Percentiles rank a stretch among this genome's conserved stretches.
These are phyloP conservation scores for Xerocomus amazonicus DNA, from an alignment of 1,284 basidiomycete genomes.

Conservation along the genomic window DNA sequence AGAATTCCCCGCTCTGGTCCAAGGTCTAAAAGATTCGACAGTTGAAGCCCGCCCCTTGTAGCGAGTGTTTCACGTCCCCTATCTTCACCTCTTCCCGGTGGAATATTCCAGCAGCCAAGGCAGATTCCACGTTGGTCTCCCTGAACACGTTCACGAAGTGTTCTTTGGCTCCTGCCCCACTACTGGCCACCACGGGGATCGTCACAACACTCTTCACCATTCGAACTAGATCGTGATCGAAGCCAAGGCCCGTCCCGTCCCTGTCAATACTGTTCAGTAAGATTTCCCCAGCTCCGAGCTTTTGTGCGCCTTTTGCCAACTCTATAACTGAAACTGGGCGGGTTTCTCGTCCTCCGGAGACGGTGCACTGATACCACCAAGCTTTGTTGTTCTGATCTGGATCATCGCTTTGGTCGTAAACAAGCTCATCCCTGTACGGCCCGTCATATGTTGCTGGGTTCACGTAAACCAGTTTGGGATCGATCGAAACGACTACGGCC, in stretches of 20 bases:
- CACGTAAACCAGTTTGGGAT: conserved; percentile 89
- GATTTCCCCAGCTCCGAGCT: conserved; percentile 92
- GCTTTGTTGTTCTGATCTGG: conserved; percentile 65
- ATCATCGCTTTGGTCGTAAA: conserved; percentile 50
- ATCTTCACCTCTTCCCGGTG: conserved; percentile 86
- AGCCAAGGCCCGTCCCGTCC: conserved; percentile 91
- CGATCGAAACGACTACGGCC: conserved; percentile 97
- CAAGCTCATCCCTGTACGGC: conserved; percentile 64
- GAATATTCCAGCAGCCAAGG: conserved; percentile 96
- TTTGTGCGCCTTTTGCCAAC: conserved; percentile 85
- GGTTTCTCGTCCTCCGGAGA: conserved; percentile 86
- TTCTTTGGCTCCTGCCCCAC: conserved; percentile 79
- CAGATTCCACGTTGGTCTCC: conserved; percentile 83
- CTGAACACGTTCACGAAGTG: conserved; percentile 90
- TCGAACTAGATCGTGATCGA: conserved; percentile 82
- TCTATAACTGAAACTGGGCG: conserved; percentile 92
- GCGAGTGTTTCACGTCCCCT: conserved; percentile 61
- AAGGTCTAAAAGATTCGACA: conserved; percentile 36
- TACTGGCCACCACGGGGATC: conserved; percentile 94
- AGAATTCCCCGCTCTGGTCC: background rate
- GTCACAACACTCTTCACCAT: conserved; percentile 75
- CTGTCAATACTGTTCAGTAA: conserved; percentile 96
- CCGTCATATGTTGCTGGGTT: conserved; percentile 65
- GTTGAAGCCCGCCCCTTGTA: conserved; percentile 52
- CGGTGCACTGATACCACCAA: conserved; percentile 99